A percentile compares a stretch with the other conserved stretches of the same genome.
Conservation (phyloP, 2,329 filamentous ascomycete genomes). For the Talaromyces albobiverticillius region DNA sequence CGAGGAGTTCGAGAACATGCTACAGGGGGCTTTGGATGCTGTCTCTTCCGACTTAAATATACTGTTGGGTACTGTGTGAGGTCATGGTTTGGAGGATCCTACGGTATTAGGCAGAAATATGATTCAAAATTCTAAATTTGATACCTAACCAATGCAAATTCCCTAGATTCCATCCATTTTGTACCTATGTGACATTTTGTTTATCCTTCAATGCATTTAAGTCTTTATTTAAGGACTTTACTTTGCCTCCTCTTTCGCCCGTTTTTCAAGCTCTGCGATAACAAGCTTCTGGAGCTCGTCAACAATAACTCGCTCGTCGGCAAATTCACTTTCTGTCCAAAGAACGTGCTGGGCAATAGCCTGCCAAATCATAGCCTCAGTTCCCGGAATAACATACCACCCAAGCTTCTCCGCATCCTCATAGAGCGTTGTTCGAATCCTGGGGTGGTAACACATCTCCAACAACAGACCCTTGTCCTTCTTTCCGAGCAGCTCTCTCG, state of each 20-base stretch:
- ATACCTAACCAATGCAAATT: too few species aligned
- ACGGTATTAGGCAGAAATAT: too few species aligned
- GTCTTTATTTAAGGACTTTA: too few species aligned
- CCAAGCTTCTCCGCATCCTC: slow-evolving; percentile 16
- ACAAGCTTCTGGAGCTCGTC: slow-evolving; percentile 16
- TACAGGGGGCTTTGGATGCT: slow-evolving; percentile 2
- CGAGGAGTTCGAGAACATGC: neutral
- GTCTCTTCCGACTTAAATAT: slow-evolving; percentile 3
- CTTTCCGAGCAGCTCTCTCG: slow-evolving; percentile 10
- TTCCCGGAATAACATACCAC: slow-evolving; percentile 21
- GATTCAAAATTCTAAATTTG: too few species aligned
- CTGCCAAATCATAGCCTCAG: slow-evolving; percentile 21
- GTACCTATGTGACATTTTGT: too few species aligned
- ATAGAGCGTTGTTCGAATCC: slow-evolving; percentile 17
- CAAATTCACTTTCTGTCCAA: slow-evolving; percentile 19
- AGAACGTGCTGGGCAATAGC: slow-evolving; percentile 22
- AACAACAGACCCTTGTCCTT: slow-evolving; percentile 18
- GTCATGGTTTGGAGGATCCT: too few species aligned
- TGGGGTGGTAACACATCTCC: slow-evolving; percentile 27
- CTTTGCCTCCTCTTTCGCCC: neutral
- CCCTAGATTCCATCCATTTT: too few species aligned
- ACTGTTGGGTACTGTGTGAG: too few species aligned
- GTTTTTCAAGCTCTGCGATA: neutral
- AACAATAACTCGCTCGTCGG: slow-evolving; percentile 12
- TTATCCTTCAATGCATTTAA: too few species aligned